A percentile compares a stretch with the other conserved stretches of the same genome.
Evolutionary conservation across 2,329 filamentous ascomycete genomes (phyloP).

Genomic region (Hortaea werneckii): DNA sequence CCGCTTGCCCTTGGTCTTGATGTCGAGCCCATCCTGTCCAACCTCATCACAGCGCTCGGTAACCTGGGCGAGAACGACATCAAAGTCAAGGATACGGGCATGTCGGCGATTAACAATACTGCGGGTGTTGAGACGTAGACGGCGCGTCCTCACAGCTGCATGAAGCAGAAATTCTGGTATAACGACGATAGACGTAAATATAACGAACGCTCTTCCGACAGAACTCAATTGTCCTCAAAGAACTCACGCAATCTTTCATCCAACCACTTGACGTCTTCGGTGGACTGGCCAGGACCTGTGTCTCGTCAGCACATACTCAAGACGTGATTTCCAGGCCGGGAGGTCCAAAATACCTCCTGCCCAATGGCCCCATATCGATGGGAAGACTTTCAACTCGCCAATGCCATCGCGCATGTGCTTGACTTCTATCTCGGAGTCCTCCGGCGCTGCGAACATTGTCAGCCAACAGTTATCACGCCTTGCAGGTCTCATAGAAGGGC

Average conservation of each 20-base stretch:
- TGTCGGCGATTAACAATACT: neutral
- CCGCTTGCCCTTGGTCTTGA: conserved; percentile 15
- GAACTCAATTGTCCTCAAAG: conserved; percentile 27
- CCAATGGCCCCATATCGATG: conserved; percentile 53
- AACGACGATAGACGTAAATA: too few species aligned
- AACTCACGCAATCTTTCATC: conserved; percentile 50
- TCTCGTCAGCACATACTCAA: conserved; percentile 3
- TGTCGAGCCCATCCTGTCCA: conserved; percentile 17
- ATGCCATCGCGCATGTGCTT: conserved; percentile 49
- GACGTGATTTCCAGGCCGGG: neutral
- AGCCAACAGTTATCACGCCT: neutral
- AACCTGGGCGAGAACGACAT: conserved; percentile 12
- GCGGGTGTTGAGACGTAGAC: neutral
- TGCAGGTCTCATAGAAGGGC: conserved; percentile 17
- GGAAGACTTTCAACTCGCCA: conserved; percentile 38
- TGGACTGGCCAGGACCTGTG: conserved; percentile 57
- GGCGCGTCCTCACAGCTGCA: too few species aligned
- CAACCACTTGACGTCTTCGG: conserved; percentile 62
- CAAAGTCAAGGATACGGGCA: conserved; percentile 6
- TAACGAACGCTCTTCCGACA: neutral
- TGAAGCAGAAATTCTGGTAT: too few species aligned
- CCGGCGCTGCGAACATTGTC: conserved; percentile 41
- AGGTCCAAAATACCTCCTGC: conserved; percentile 35
- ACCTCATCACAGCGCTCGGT: conserved; percentile 13
- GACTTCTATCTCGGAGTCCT: conserved; percentile 69